Evolutionary conservation across 139 green algal species (phyloP), one percentile per base, ranked within the genome.

Genomic region (Chlorella vulgaris): DNA sequence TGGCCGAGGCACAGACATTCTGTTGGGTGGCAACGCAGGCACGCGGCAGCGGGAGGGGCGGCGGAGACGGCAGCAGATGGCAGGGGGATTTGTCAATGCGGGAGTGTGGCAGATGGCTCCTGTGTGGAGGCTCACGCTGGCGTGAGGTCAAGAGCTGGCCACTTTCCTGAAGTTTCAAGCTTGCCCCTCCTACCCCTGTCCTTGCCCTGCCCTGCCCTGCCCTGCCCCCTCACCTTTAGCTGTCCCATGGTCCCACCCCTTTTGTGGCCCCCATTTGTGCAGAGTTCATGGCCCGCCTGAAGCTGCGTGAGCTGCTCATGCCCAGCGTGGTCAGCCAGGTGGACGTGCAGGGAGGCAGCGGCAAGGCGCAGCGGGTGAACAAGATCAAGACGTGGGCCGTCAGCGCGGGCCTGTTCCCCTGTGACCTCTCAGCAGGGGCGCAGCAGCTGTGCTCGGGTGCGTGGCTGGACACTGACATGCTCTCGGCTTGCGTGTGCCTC

Each of bases 1-100:
- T 18, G 97, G 96, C 4, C 88, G 97, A 39, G 97, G 97, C 69
- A 99, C 97, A 2, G 96, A 99, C 87, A 99, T 99, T 86, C 86
- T 99, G 74, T 90, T 99, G 69, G 97, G 96, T 1, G 97, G 97
- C 68, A 99, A 98, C 81, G 77, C 96, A 15, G 78, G 78, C 69
- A 50, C 1, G 77, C 26, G 24, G 60, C 88, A 92, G 75, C 33
- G 2, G 8, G 40, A 4, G 68, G 26, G 31, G 29, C 4, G 24
- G 26, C 36, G 2, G 55, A 31, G 15, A n/a, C 18, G 55, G 55
- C 18, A 28, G 15, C 18, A 5, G 55, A 8, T 28, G 21, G n/a
- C n/a, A n/a, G 55, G 55, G 55, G 55, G 55, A 28, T 28, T 31
- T 21, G 15, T 5, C 5, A 31, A 65, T 8, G 55, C n/a, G 55